Evolutionary conservation across 768 basidiomycete species (phyloP), one percentile per base, ranked within the genome.

Genomic region (Pilatotrama ljubarskyi): DNA sequence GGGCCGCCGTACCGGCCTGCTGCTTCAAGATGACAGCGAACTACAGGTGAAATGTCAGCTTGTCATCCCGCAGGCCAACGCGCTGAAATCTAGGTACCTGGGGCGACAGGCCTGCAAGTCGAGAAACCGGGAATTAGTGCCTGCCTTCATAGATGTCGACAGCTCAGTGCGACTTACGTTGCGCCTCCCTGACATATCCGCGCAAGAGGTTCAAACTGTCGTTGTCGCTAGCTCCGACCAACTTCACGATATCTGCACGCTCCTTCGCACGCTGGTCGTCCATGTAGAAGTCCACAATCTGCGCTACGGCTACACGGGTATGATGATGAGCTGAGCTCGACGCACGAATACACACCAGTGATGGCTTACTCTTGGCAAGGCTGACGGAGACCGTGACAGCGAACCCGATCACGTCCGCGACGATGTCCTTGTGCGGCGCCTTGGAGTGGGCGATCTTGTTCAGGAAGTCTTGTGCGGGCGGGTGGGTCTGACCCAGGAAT

Each of bases 281-380:
- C 24, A 85, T 68, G 69, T 82, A 84, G 70, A 84, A 83, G 63
- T 84, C 78, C 47, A 85, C 68, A 18, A 84, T 76, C 41, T 81
- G 73, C 6, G 78, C 74, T n/a, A 76, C 75, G 8, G 77, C 79
- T 77, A 25, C 26, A 17, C 10, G 60, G 42, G 26, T 59, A 32
- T 17, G n/a, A 29, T 37, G 3, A 57, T 53, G 24, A 38, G 22
- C n/a, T 11, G 24, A 13, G 2, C 2, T 24, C 1, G 18, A 7
- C 53, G 20, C 9, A 15, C n/a, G 9, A 9, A 53, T n/a, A n/a
- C n/a, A n/a, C n/a, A n/a, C n/a, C 7, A 49, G 8, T 5, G 10
- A 42, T 24, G 2, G 25, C 55, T 42, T 40, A 78, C 78, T 73
- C 62, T 84, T 81, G 0, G 79, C 77, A 47, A 75, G 75, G 66